Evolutionary conservation across 345 rosid species (phyloP).

Genomic region (Cardiospermum halicacabum): DNA sequence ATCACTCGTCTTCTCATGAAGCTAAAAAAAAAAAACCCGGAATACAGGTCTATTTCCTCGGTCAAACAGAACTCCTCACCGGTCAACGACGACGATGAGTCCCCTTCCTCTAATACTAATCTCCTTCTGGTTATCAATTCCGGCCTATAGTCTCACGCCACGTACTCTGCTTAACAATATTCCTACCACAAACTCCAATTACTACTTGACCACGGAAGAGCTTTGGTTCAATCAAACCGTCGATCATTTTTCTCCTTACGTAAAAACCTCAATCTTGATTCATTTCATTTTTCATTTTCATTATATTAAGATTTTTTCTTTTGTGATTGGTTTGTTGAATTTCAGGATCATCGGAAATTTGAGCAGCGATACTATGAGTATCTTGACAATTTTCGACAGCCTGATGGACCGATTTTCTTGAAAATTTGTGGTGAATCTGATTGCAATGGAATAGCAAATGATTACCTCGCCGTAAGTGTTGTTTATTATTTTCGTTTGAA

Average conservation of each 20-base stretch:
- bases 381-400: constrained; percentile 55
- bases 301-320: neutral
- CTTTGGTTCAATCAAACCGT: constrained; percentile 86
- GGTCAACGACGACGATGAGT: constrained; percentile 13
- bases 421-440: constrained; percentile 78
- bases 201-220: constrained; percentile 60
- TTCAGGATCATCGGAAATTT: constrained; percentile 68
- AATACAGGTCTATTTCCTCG: neutral
- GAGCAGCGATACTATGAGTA: constrained; percentile 77
- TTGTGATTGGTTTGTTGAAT: neutral
- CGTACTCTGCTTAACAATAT: constrained; percentile 35
- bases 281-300: neutral
- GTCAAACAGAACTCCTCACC: neutral
- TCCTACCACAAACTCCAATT: constrained; percentile 20
- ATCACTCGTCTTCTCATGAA: too few relatives aligned
- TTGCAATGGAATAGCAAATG: constrained; percentile 74
- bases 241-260: constrained; percentile 81
- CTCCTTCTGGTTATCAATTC: constrained; percentile 11
- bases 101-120: neutral
- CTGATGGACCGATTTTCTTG: constrained; percentile 80
- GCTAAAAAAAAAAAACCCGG: too few relatives aligned
- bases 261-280: constrained; percentile 20
- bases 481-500: too few relatives aligned
- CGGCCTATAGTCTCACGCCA: constrained; percentile 39
- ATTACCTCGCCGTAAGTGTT: constrained; percentile 54